These are phyloP conservation scores for Davidsoniella virescens DNA, from an alignment of 2,329 filamentous ascomycete genomes.

Conservation along the genomic window DNA sequence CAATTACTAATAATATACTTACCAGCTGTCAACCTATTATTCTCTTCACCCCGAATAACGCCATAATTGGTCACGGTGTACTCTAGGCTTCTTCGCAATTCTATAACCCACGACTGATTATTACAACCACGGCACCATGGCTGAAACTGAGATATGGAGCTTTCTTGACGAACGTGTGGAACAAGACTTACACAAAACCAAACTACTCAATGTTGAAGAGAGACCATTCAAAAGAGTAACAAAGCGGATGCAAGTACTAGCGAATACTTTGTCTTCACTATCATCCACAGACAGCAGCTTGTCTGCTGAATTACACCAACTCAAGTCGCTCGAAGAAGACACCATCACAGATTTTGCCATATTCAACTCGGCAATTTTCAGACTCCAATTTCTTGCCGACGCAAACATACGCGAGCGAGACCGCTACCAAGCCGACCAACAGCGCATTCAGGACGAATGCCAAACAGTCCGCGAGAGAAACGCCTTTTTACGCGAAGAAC, in stretches of 20 bases:
- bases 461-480: slow-evolving; percentile 65
- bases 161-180: slow-evolving; percentile 61
- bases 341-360: slow-evolving; percentile 75
- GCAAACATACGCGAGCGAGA: slow-evolving; percentile 73
- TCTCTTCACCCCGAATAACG: no score
- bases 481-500: slow-evolving; percentile 49
- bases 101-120: not conserved
- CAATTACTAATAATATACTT: no score
- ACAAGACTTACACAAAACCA: slow-evolving; percentile 71
- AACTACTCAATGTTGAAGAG: slow-evolving; percentile 79
- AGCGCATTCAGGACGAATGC: slow-evolving; percentile 62
- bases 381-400: slow-evolving; percentile 71
- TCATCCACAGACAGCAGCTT: slow-evolving; percentile 30
- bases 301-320: slow-evolving; percentile 15
- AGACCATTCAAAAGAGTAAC: slow-evolving; percentile 82
- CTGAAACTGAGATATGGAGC: slow-evolving; percentile 34
- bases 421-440: slow-evolving; percentile 67
- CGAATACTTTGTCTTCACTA: slow-evolving; percentile 38
- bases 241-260: slow-evolving; percentile 48
- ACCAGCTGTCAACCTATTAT: no score
- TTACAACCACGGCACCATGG: slow-evolving; percentile 14
- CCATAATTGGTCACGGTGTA: no score
- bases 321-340: slow-evolving; percentile 63
- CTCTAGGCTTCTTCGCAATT: not conserved
- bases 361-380: slow-evolving; percentile 71